Evolutionary conservation across 305 asterid species (phyloP), one percentile per base, ranked within the genome.

Genomic region (Coffea humblotiana): DNA sequence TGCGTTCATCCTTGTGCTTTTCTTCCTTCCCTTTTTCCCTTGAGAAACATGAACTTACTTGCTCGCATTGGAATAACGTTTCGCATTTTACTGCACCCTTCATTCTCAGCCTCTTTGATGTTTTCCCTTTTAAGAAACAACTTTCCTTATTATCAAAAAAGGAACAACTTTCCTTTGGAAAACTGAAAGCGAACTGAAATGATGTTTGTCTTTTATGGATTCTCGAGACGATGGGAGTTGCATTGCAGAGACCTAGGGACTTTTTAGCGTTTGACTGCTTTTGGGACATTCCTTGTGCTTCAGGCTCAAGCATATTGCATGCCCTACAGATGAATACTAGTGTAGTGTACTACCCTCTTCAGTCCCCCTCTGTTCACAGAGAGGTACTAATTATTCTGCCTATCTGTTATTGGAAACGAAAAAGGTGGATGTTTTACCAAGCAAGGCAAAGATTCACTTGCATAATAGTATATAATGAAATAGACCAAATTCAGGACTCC

Each of bases 221-320:
- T 81, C 87, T 84, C 76, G 82, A 80, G 65, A 84, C 78, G 37
- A 74, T 75, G 78, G 76, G 85, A 75, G 9, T 47, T 47, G 9
- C 74, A 66, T 67, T 67, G 81, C 76, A 80, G 75, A 75, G 88
- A 83, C 72, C 84, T 65, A 74, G 70, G 70, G 78, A 48, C 80
- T 67, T 78, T 82, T 54, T 78, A 85, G 84, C 87, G 75, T 87
- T 88, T 90, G 89, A 90, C 90, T 84, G 83, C 84, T 82, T 85
- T 86, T 64, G 74, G 74, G 80, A 87, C 82, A 87, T 87, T 83
- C 87, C 64, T 82, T 76, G 83, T 72, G 80, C 82, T 32, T 78
- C 27, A 66, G 64, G 65, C 72, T 76, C 70, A 25, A 66, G 69
- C 64, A 78, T 61, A 29, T 77, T 70, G 76, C 56, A 68, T 2